Base-by-base conservation (phyloP, 768 basidiomycete genomes). In the Kwoniella sp. region DNA sequence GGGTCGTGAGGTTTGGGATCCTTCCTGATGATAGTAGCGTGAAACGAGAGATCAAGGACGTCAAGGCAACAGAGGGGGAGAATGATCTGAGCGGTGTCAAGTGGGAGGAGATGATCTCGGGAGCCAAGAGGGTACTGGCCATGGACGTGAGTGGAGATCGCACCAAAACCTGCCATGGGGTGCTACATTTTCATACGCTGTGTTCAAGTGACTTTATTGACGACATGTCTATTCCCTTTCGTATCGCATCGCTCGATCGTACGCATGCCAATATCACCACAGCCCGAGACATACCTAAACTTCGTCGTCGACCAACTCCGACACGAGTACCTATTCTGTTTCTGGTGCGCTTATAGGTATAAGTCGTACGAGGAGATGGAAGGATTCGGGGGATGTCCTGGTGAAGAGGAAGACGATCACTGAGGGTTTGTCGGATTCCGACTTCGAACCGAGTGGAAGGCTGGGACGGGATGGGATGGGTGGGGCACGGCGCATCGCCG, bases 391-490 rank as follows among this genome's bases (percentile, higher is more conserved):
- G 79, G 79, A 30, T 80, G 79, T 68, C 79, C 79, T 17, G 79
- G 79, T 8, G 66, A 73, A 61, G 73, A 76, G 11, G 79, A 80
- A 58, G 79, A 80, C 31, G 77, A 79, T 69, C 79, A 80, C 65
- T 80, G 68, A 58, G 20, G n/a, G 29, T n/a, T n/a, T n/a, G 30
- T 55, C 54, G n/a, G 34, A 30, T 30, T 55, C 34, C 28, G 4
- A 13, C 5, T 13, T 55, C 54, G 54, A 30, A 47, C 45, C 45
- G n/a, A n/a, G n/a, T n/a, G n/a, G n/a, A n/a, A n/a, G n/a, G n/a
- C n/a, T n/a, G n/a, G n/a, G n/a, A n/a, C n/a, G n/a, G n/a, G n/a
- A n/a, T n/a, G n/a, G n/a, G n/a, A n/a, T n/a, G n/a, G n/a, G n/a
- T n/a, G n/a, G n/a, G n/a, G n/a, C n/a, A n/a, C n/a, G n/a, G n/a